phyloP scores from a whole-genome alignment of 495 filamentous ascomycete species.

The Trichocladium antarcticum region DNA sequence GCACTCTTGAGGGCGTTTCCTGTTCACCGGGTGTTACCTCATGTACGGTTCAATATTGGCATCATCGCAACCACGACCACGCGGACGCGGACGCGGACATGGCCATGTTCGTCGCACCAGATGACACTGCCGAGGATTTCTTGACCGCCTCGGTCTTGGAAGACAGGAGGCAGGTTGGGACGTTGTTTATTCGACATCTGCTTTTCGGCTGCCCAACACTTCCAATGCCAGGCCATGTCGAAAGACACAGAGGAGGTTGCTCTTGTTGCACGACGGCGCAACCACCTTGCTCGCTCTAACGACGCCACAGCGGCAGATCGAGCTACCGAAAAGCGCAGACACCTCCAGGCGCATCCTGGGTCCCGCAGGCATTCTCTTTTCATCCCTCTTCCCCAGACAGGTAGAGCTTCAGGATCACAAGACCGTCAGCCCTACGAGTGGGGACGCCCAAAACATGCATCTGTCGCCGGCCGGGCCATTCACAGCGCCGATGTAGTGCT shows the following conservation, averaged over 20 bases:
- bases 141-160: constrained; percentile 1
- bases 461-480: background rate
- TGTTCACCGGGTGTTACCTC: background rate
- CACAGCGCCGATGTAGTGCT: background rate
- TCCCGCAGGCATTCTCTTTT: too few relatives aligned
- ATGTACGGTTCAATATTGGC: background rate
- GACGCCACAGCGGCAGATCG: background rate
- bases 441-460: constrained; percentile 1
- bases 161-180: background rate
- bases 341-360: too few relatives aligned
- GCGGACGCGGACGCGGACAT: too few relatives aligned
- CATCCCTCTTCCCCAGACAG: too few relatives aligned
- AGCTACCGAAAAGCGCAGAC: too few relatives aligned
- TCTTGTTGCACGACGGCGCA: background rate
- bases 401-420: too few relatives aligned
- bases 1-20: background rate
- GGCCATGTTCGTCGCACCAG: background rate
- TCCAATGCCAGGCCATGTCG: too few relatives aligned
- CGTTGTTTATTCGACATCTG: background rate
- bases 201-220: too few relatives aligned
- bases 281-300: background rate
- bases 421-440: constrained; percentile 2
- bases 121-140: background rate
- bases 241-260: background rate
- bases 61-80: background rate